Base-by-base conservation (phyloP, 2,329 filamentous ascomycete genomes). In the Pseudocercospora cruenta region DNA sequence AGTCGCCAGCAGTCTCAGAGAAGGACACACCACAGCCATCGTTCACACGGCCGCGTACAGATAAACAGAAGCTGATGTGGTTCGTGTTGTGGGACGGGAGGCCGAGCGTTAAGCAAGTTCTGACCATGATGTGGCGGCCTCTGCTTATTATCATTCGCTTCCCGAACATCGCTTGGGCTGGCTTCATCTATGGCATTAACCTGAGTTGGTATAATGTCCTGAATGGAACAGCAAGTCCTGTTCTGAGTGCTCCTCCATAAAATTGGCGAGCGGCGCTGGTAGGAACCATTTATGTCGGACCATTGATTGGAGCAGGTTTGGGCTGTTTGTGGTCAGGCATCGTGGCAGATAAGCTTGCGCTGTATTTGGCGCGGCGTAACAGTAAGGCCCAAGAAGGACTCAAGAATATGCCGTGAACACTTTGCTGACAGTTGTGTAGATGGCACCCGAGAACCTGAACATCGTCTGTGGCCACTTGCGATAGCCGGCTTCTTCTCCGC, bases 381-480 rank as follows among this genome's bases (percentile, higher is more conserved):
- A 75, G 75, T 63, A 36, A 43, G 60, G 43, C 24, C 8, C 39
- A 16, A 19, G 14, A 43, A 1, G 16, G 16, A 43, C 16, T 2
- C 39, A 19, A 43, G 4, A 43, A 19, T 4, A 21, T 58, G 55
- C 14, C 14, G 19, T 12, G 19, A 39, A n/a, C 14, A 22, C 21
- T 47, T 16, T 3, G 39, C 36, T 60, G 58, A 60, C 58, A 21
- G 12, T 21, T 16, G 4, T 22, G 12, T n/a, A 62, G 66, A 67
- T 9, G 80, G 79, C 21, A 73, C 80, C 16, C 73, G 77, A 53
- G 80, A 81, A 66, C 72, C 79, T 0, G 80, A 81, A 60, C 75
- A 80, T 49, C 66, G 81, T 58, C 68, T 82, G 0, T 82, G 79
- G 79, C 77, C 79, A 8, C 80, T 79, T 72, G 74, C 77, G 0